Conservation (phyloP, 495 filamentous ascomycete genomes). For the Neurospora sp. region DNA sequence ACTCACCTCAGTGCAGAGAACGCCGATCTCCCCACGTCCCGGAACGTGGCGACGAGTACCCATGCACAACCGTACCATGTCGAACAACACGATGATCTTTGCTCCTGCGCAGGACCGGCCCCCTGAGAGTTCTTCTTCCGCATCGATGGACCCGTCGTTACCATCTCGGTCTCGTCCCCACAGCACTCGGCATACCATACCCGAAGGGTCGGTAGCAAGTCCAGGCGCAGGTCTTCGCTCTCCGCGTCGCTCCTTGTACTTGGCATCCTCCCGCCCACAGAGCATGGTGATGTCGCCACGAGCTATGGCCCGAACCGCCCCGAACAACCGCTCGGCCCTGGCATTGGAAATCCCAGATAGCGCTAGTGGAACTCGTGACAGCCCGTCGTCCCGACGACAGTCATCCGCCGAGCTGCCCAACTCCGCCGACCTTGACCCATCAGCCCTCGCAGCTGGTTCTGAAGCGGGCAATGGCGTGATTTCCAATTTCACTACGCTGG, state of each 20-base stretch:
- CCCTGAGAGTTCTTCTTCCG: slow-evolving; percentile 38
- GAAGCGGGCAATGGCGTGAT: slow-evolving; percentile 36
- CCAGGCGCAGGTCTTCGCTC: slow-evolving; percentile 32
- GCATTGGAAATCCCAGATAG: slow-evolving; percentile 18
- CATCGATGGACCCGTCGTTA: slow-evolving; percentile 25
- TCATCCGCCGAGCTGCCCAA: slow-evolving; percentile 56
- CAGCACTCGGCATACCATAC: slow-evolving; percentile 24
- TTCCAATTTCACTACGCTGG: slow-evolving; percentile 69
- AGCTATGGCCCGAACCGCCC: slow-evolving; percentile 38
- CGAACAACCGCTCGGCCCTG: slow-evolving; percentile 23
- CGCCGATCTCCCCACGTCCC: slow-evolving; percentile 22
- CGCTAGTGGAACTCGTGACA: neutral
- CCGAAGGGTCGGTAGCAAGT: slow-evolving; percentile 29
- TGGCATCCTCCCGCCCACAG: slow-evolving; percentile 26
- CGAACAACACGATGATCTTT: slow-evolving; percentile 71
- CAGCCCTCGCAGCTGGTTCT: slow-evolving; percentile 33
- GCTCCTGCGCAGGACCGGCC: slow-evolving; percentile 37
- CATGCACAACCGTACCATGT: slow-evolving; percentile 53
- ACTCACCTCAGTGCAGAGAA: slow-evolving; percentile 10
- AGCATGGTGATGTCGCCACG: slow-evolving; percentile 44
- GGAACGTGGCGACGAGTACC: slow-evolving; percentile 23
- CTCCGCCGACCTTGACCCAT: slow-evolving; percentile 50
- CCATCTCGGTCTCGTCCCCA: slow-evolving; percentile 22
- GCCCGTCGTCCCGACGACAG: slow-evolving; percentile 21
- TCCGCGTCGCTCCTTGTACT: slow-evolving; percentile 36